Conservation (phyloP, 2,329 filamentous ascomycete genomes). For the Paramyrothecium sp. region DNA sequence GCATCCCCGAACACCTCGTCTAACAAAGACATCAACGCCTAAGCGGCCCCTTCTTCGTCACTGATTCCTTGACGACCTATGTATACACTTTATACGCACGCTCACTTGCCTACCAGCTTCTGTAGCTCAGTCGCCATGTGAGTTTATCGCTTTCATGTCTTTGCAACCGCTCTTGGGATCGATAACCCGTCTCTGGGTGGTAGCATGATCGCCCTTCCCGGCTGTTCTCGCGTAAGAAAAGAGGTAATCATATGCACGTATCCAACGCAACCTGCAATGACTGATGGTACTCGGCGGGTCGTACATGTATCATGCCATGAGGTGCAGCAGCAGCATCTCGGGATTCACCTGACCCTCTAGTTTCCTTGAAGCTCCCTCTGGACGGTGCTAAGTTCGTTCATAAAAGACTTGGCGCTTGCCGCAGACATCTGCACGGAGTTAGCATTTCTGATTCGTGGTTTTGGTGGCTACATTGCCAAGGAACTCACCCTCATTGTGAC, state of each 20-base stretch:
- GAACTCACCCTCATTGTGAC: conserved; percentile 59
- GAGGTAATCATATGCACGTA: too few species aligned
- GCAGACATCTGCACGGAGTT: conserved; percentile 44
- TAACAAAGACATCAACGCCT: neutral
- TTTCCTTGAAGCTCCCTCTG: conserved; percentile 48
- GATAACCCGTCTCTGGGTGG: too few species aligned
- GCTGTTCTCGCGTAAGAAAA: too few species aligned
- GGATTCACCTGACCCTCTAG: conserved; percentile 13
- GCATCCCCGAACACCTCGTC: neutral
- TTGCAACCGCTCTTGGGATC: too few species aligned
- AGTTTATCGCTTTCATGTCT: too few species aligned
- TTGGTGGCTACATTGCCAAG: neutral
- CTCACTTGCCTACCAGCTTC: neutral
- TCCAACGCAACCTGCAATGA: too few species aligned
- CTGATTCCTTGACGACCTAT: neutral
- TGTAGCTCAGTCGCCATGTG: neutral
- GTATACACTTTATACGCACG: neutral
- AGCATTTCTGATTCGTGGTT: neutral
- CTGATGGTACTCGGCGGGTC: too few species aligned
- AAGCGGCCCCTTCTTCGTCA: neutral
- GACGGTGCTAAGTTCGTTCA: conserved; percentile 47
- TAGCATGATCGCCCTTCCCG: too few species aligned
- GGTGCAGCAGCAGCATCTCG: too few species aligned
- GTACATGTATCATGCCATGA: too few species aligned
- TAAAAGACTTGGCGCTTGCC: conserved; percentile 50